Conservation (phyloP, 2,329 filamentous ascomycete species). For the Alternaria postmessia region DNA sequence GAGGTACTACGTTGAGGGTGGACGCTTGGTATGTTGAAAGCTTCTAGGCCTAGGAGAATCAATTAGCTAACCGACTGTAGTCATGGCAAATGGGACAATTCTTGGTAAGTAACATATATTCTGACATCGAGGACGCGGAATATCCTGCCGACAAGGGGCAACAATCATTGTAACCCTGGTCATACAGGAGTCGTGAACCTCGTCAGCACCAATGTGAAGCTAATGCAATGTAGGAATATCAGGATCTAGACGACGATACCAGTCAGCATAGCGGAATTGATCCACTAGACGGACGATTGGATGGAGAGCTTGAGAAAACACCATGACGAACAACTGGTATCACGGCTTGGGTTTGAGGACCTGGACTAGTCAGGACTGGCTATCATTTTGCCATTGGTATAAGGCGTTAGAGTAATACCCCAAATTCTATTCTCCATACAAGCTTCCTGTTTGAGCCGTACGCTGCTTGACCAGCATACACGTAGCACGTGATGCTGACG, state of each 20-base stretch:
- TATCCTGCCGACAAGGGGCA: slow-evolving; percentile 9
- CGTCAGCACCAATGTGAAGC: slow-evolving; percentile 8
- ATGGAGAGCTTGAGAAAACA: not conserved
- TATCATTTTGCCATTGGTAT: not conserved
- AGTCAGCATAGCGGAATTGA: slow-evolving; percentile 1
- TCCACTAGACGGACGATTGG: not conserved
- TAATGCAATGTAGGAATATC: slow-evolving; percentile 9
- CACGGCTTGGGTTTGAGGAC: slow-evolving; percentile 1
- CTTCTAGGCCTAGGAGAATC: not conserved
- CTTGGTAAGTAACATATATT: slow-evolving; percentile 20
- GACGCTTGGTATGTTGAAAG: slow-evolving; percentile 11
- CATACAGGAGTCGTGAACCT: not conserved
- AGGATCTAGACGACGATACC: slow-evolving; percentile 1
- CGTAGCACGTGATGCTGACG: not conserved
- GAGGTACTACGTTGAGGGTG: slow-evolving; percentile 23
- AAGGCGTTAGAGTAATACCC: slow-evolving; percentile 8
- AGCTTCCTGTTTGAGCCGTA: not conserved
- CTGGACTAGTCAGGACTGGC: not conserved
- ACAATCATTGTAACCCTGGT: slow-evolving; percentile 13
- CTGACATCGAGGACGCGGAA: slow-evolving; percentile 11
- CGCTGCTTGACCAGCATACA: not conserved
- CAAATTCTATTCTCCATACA: not conserved
- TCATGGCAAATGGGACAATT: slow-evolving; percentile 23
- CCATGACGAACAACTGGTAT: slow-evolving; percentile 1
- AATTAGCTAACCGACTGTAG: slow-evolving; percentile 5